phyloP scores from a whole-genome alignment of 768 basidiomycete species.

The Boletus barrowsii region DNA sequence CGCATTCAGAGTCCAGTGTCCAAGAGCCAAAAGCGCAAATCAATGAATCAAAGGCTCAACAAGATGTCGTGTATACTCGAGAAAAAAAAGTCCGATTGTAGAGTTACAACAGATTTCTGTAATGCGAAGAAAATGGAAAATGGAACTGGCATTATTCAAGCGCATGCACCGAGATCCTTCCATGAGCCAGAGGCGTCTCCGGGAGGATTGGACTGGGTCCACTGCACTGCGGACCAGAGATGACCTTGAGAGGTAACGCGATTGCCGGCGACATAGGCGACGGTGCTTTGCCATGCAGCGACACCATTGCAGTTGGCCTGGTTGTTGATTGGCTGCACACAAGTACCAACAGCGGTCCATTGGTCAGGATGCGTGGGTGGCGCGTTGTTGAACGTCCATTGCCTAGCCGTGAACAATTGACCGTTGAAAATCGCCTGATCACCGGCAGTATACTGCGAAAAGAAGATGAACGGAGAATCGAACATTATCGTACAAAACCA shows the following conservation, averaged over 20 bases:
- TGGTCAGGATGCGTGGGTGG: slow-evolving; percentile 15
- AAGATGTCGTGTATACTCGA: too few relatives aligned
- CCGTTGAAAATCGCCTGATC: slow-evolving; percentile 19
- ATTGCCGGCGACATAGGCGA: slow-evolving; percentile 19
- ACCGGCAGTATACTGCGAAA: slow-evolving; percentile 23
- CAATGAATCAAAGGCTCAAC: neutral
- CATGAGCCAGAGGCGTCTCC: slow-evolving; percentile 28
- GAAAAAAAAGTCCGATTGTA: neutral
- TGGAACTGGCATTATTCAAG: neutral
- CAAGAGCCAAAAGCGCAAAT: neutral
- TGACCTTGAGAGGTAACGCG: slow-evolving; percentile 12
- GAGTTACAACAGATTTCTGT: neutral
- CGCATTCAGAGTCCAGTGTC: neutral
- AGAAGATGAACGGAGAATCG: neutral
- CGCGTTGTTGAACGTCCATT: slow-evolving; percentile 25
- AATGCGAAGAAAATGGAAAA: neutral
- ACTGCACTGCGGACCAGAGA: slow-evolving; percentile 27
- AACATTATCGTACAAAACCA: accelerated
- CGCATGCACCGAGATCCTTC: slow-evolving; percentile 21
- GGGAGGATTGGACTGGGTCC: slow-evolving; percentile 18
- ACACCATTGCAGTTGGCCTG: slow-evolving; percentile 22
- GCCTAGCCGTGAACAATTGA: slow-evolving; percentile 22
- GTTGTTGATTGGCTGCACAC: slow-evolving; percentile 23
- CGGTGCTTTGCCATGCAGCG: slow-evolving; percentile 10
- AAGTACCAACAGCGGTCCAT: slow-evolving; percentile 12